Conservation (phyloP, 352 stramenopile species). For the Pythium insidiosum region DNA sequence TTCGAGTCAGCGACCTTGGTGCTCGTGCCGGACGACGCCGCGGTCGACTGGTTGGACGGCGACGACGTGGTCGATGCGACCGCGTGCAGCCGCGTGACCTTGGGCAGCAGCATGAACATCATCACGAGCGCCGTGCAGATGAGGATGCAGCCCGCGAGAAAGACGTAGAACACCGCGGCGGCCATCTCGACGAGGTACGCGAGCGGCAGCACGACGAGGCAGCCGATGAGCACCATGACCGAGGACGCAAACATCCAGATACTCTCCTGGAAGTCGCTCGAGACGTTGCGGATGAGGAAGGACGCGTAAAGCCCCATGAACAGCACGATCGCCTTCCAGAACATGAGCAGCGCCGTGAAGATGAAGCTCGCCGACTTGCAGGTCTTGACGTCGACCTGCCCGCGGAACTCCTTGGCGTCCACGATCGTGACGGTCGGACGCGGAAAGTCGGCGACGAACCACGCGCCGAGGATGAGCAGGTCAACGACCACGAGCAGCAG, state of each 20-base stretch:
- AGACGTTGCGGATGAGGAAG: constrained; percentile 61
- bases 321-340: constrained; percentile 48
- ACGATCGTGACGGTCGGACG: constrained; percentile 13
- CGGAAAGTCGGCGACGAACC: constrained; percentile 28
- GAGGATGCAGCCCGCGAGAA: constrained; percentile 14
- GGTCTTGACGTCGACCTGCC: constrained; percentile 15
- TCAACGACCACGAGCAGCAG: constrained; percentile 26
- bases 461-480: constrained; percentile 24
- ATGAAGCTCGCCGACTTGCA: constrained; percentile 41
- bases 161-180: constrained; percentile 14
- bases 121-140: constrained; percentile 19
- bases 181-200: constrained; percentile 25
- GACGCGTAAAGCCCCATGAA: constrained; percentile 33
- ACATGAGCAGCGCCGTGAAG: constrained; percentile 40
- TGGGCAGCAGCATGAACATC: constrained; percentile 22
- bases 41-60: too few species aligned
- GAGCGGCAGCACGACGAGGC: constrained; percentile 20
- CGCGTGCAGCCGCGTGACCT: constrained; percentile 8
- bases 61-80: too few species aligned
- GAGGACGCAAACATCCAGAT: constrained; percentile 53
- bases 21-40: too few species aligned
- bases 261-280: constrained; percentile 54
- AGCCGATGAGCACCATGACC: constrained; percentile 29
- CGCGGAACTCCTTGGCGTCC: constrained; percentile 16
- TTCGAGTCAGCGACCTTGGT: too few species aligned